Base-by-base conservation (phyloP, 805 yeast species). In the Kodamaea laetipori region DNA sequence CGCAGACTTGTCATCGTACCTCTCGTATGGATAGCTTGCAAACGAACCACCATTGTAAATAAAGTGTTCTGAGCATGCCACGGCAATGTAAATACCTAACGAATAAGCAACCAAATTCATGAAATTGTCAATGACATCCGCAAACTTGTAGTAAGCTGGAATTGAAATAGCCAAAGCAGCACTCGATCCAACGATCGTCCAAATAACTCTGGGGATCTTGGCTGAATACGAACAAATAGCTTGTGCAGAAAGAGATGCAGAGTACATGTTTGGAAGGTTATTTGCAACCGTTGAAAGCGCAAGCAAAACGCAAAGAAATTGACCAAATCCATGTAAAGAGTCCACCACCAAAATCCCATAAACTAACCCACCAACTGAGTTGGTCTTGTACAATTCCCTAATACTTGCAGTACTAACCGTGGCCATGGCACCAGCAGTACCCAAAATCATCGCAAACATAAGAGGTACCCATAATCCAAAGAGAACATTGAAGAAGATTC, bases 61-160 rank as follows among this genome's bases (percentile, higher is more conserved):
- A 61, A 86, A 81, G 66, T 90, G 97, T 65, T 90, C 97, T 32
- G 87, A 77, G 12, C 84, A 64, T 15, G 79, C 65, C 63, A 90
- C 81, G 39, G 86, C 80, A 56, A 79, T 80, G 69, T 90, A 90
- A 57, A 90, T 84, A 46, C 95, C 87, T 60, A 90, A 75, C 78
- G 92, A 90, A 75, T 90, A 90, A 53, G 87, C 92, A 64, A 90
- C 89, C 62, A 90, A 70, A 71, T 87, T 82, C 97, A 90, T 89
- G 69, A 90, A 90, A 69, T 87, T 81, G 47, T 77, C 74, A 84
- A 90, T 85, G 56, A 86, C 90, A 2, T 63, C 55, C 46, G 74
- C 79, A 64, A 90, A 89, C 49, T 76, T 63, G 72, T 85, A 84
- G 71, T 84, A 86, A 40, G 87, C 96, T 38, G 96, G 95, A 53